Evolutionary conservation across 1,284 basidiomycete species (phyloP), one percentile per base, ranked within the genome.

Genomic region (Pyrrhoderma noxium): DNA sequence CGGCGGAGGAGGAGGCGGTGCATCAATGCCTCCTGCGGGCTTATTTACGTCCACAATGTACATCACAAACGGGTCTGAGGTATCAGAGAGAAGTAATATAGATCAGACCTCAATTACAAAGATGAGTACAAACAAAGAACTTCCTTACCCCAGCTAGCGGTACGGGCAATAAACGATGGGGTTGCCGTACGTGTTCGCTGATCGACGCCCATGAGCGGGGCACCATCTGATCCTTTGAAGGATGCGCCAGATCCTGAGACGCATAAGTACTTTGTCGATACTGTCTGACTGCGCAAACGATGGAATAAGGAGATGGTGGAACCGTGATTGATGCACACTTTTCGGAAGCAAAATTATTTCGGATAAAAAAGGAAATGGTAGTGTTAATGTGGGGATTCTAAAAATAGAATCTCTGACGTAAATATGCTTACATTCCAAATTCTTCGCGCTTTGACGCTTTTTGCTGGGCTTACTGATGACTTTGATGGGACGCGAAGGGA

Each of bases 401-500:
- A 31, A 31, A 31, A 31, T 31, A 31, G 27, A 31, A 55, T 60
- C 23, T 16, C 42, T 56, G 51, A 56, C 36, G 51, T 21, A 52
- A 39, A 53, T 45, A 23, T 40, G 80, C 91, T 73, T 65, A 93
- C 92, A 72, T 65, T 96, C 94, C 3, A 92, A 78, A 59, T 93
- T 93, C 74, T 94, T 93, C 56, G 86, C 88, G 64, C 84, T 92
- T 65, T 93, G 90, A 60, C 92, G 79, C 76, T 97, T 97, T 76
- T 97, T 96, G 73, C 88, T 91, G 2, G 92, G 92, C 67, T 95
- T 95, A 68, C 87, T 90, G 69, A 98, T 97, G 60, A 98, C 90
- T 68, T 95, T 95, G 76, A 98, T 97, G 31, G 93, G 86, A 47
- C 87, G 84, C 60, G 88, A 90, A 49, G 89, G 82, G 73, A 95